Evolutionary conservation across 139 green algal species (phyloP), one percentile per base, ranked within the genome.

Genomic region (Chlamydomonas eustigma): DNA sequence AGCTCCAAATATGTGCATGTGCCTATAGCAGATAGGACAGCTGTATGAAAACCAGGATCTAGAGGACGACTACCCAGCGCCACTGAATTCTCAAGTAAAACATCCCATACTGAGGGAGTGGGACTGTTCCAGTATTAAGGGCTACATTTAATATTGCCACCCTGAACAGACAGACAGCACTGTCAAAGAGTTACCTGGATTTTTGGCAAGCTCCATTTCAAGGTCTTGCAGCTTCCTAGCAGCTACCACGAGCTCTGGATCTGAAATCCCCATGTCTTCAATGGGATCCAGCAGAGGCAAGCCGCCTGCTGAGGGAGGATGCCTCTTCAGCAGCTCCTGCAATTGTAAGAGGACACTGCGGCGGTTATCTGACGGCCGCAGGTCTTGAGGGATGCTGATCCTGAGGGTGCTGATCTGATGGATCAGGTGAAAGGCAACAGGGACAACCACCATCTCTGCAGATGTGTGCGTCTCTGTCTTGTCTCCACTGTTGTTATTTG

Each of bases 181-280:
- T n/a, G n/a, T n/a, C 44, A 18, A 28, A 58, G 44, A 18, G 75
- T 37, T 18, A 80, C 80, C 80, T 65, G 75, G 72, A 35, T 88
- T 88, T 2, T 71, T 71, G 0, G n/a, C 18, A 64, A 86, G 76
- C 76, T 83, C 39, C 38, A 76, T 22, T 76, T 90, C 84, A 64
- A 85, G 66, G 2, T 58, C 28, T 58, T 86, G 64, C 12, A 76
- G 32, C 3, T 24, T 70, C 58, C 58, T 24, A 8, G 58, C 58
- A 70, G 58, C 18, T 35, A 74, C 18, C 51, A 90, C 74, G 31
- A 95, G 84, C 74, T 85, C 67, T 5, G 78, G 65, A 22, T 94
- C 88, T 6, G 64, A 28, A 3, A 98, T 83, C 58, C 83, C 72
- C 90, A 98, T 93, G 83, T 98, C 94, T 36, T 90, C 86, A 0